Evolutionary conservation across 1,139 yeast species (phyloP).

Genomic region (Debaryomycetaceae sp.): DNA sequence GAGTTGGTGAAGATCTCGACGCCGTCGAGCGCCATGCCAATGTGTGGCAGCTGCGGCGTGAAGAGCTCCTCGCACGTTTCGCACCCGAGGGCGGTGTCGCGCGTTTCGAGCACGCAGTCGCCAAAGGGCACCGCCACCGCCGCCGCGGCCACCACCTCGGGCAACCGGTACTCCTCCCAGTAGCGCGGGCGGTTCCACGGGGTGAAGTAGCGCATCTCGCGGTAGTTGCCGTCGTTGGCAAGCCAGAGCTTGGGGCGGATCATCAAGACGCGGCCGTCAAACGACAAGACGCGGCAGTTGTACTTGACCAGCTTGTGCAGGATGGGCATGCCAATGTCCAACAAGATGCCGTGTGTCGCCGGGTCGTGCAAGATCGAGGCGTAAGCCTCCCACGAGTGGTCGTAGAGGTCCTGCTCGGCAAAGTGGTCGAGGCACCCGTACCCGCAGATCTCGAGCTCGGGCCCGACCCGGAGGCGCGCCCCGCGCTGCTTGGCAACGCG

Average conservation of each 20-base stretch:
- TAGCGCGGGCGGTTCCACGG: constrained; percentile 84
- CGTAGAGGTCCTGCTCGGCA: constrained; percentile 79
- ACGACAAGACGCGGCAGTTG: constrained; percentile 83
- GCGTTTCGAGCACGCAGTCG: constrained; percentile 79
- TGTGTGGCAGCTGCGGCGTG: constrained; percentile 95
- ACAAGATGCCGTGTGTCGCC: constrained; percentile 67
- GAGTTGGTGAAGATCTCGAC: constrained; percentile 95
- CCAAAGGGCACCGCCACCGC: constrained; percentile 63
- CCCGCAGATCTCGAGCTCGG: constrained; percentile 92
- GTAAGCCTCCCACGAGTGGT: constrained; percentile 94
- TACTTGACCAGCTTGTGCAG: constrained; percentile 82
- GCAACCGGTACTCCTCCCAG: constrained; percentile 69
- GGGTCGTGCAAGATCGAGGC: constrained; percentile 64
- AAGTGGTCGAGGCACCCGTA: constrained; percentile 96
- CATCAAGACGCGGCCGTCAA: constrained; percentile 71
- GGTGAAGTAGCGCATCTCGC: constrained; percentile 95
- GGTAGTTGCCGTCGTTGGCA: constrained; percentile 95
- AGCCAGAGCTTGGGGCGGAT: constrained; percentile 90
- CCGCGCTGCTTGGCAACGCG: constrained; percentile 67
- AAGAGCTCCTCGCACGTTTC: constrained; percentile 97
- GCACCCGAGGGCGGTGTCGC: constrained; percentile 86
- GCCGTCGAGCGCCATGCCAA: constrained; percentile 87
- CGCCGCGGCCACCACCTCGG: constrained; percentile 44
- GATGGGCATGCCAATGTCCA: constrained; percentile 95
- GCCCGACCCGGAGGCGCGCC: constrained; percentile 89